Evolutionary conservation across 2,329 filamentous ascomycete species (phyloP).

Genomic region (Fusarium marasasianum): DNA sequence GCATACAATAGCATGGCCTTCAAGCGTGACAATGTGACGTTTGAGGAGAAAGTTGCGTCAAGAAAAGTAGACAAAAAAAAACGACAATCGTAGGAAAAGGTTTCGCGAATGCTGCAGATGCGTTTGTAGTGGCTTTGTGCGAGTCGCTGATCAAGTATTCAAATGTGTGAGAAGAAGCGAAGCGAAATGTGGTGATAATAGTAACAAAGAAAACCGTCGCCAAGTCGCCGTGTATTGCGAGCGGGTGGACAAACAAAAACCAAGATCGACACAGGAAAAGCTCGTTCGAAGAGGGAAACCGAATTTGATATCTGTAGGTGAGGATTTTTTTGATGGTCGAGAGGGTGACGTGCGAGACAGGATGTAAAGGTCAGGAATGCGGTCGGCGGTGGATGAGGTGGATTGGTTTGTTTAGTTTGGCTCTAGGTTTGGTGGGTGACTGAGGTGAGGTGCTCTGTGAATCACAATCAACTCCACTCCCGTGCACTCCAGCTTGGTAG

Average conservation of each 20-base stretch:
- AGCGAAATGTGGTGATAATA: slow-evolving; percentile 21
- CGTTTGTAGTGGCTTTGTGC: slow-evolving; percentile 13
- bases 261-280: slow-evolving; percentile 12
- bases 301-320: slow-evolving; percentile 26
- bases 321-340: slow-evolving; percentile 26
- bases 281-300: slow-evolving; percentile 5
- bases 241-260: slow-evolving; percentile 7
- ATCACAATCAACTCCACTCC: slow-evolving; percentile 24
- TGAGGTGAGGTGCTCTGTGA: neutral
- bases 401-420: slow-evolving; percentile 34
- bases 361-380: slow-evolving; percentile 43
- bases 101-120: slow-evolving; percentile 12
- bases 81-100: slow-evolving; percentile 5
- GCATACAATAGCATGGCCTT: slow-evolving; percentile 39
- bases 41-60: neutral
- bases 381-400: slow-evolving; percentile 36
- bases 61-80: slow-evolving; percentile 19
- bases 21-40: slow-evolving; percentile 10
- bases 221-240: slow-evolving; percentile 17
- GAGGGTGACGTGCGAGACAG: slow-evolving; percentile 43
- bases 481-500: neutral
- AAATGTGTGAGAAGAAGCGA: slow-evolving; percentile 29
- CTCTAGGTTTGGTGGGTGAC: slow-evolving; percentile 13
- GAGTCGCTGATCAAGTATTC: slow-evolving; percentile 18
- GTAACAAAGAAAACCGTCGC: slow-evolving; percentile 23